Base-by-base conservation (phyloP, 1,139 yeast species). In the Candida albicans region DNA sequence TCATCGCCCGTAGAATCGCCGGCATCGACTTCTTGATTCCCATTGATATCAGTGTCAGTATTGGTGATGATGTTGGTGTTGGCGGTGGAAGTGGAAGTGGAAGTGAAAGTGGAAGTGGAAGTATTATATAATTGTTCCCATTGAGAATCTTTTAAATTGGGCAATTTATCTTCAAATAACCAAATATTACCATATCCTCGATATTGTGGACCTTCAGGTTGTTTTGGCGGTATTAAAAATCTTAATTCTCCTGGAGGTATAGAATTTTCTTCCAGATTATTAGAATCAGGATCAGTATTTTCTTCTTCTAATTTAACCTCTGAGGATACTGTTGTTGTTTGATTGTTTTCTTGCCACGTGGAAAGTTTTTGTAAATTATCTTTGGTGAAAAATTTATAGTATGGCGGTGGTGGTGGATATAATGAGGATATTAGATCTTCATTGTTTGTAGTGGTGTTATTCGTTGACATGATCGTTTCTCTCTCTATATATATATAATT, bases 381-480 rank as follows among this genome's bases (percentile, higher is more conserved):
- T 5, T 65, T 59, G 0, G 95, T 86, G 64, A 86, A 88, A 56
- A 73, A 77, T 61, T 81, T 79, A 56, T 79, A 79, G 61, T 77
- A 86, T 18, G 84, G 82, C 8, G 96, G 96, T 3, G 96, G 96
- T 1, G 93, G 91, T 1, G 96, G 96, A 53, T 84, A 89, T 43
- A 88, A 74, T 10, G 95, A 81, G 25, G 93, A 68, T 48, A 77
- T 76, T 45, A 73, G 59, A 45, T 74, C 77, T 41, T 68, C 75
- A 24, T 33, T 27, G 30, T 34, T 9, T 34, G 33, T 38, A 3
- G 45, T 38, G 39, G 39, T 42, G 15, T 15, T 15, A 25, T 18
- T 5, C 5, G 15, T 25, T 35, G 22, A 18, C 22, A 18, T 18
- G 3, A 18, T 18, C n/a, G n/a, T n/a, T n/a, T n/a, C n/a, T n/a